Percentiles rank a stretch among this genome's conserved stretches.
Conservation (phyloP, 495 filamentous ascomycete genomes). For the Lasiosphaeris hirsuta region DNA sequence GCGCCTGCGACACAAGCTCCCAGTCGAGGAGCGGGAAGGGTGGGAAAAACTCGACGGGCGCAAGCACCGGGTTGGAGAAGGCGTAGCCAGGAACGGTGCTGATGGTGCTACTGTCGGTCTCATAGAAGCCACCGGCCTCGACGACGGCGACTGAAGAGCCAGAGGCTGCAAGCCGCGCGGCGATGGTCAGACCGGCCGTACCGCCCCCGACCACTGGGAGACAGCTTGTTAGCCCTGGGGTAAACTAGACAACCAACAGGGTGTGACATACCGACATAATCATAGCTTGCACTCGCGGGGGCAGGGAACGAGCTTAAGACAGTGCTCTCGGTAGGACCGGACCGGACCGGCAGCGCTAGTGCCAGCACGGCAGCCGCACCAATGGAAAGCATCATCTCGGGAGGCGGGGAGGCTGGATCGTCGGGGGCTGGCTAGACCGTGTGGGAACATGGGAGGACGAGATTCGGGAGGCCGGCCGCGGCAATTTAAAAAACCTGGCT, state of each 20-base stretch:
- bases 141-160: constrained; percentile 39
- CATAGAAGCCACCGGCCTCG: constrained; percentile 57
- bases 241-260: neutral
- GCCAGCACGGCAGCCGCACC: neutral
- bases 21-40: constrained; percentile 44
- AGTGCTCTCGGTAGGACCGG: neutral
- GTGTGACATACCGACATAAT: constrained; percentile 10
- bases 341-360: neutral
- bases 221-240: neutral
- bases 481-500: too few species aligned
- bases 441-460: too few species aligned
- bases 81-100: constrained; percentile 39
- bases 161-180: constrained; percentile 46
- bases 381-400: neutral
- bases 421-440: neutral
- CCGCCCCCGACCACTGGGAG: constrained; percentile 52
- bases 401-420: neutral
- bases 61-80: constrained; percentile 13
- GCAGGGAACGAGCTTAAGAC: neutral
- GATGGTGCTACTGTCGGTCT: constrained; percentile 44
- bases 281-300: constrained; percentile 6
- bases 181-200: constrained; percentile 49
- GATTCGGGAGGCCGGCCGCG: too few species aligned
- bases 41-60: constrained; percentile 11
- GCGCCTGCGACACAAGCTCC: constrained; percentile 43